Evolutionary conservation across 2,329 filamentous ascomycete species (phyloP).

Genomic region (Thielaviopsis populi): DNA sequence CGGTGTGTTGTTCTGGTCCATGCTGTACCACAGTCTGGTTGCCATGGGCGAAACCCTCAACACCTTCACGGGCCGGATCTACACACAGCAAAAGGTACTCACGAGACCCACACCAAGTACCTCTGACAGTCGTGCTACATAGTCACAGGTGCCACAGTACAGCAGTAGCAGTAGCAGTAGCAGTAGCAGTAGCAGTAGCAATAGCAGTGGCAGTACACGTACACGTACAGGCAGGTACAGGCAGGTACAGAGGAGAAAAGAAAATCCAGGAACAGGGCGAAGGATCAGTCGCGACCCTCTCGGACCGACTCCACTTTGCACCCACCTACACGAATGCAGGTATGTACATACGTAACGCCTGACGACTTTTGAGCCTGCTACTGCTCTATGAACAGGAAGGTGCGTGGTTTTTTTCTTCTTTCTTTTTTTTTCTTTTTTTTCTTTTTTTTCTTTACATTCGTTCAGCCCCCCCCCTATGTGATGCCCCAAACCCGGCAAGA

Average conservation of each 20-base stretch:
- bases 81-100: not conserved
- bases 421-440: not conserved
- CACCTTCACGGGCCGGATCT: constrained; percentile 23
- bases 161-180: not conserved
- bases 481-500: not conserved
- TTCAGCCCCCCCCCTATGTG: not conserved
- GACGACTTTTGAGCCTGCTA: not conserved
- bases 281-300: constrained; percentile 1
- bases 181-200: not conserved
- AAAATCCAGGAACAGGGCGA: not conserved
- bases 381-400: not conserved
- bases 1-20: constrained; percentile 48
- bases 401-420: not conserved
- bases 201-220: not conserved
- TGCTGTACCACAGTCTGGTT: constrained; percentile 47
- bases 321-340: not conserved
- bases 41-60: constrained; percentile 52
- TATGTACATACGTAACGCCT: not conserved
- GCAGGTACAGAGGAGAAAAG: not conserved
- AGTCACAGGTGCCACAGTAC: not conserved
- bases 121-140: not conserved
- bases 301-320: constrained; percentile 4
- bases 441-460: not conserved
- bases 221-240: not conserved
- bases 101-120: not conserved